Conservation (phyloP, 1,284 basidiomycete species). For the Spongispora temasekensis region DNA sequence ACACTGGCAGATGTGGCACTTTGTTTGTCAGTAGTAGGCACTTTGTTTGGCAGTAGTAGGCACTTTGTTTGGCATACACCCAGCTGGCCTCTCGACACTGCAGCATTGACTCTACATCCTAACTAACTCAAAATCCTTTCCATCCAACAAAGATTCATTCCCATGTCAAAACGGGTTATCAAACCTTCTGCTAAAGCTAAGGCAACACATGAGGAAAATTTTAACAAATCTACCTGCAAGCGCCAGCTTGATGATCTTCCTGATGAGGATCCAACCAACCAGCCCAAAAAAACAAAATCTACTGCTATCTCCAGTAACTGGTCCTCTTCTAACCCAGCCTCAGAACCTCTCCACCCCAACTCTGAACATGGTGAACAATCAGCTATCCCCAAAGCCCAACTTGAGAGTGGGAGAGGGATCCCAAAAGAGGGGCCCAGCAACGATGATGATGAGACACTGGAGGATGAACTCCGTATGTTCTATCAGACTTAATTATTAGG, state of each 20-base stretch:
- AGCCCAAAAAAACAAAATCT: background rate
- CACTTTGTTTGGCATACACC: background rate
- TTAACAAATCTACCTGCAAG: background rate
- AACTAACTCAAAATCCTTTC: background rate
- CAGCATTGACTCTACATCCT: background rate
- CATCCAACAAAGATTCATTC: background rate
- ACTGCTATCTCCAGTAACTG: no score
- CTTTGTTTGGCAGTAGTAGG: no score
- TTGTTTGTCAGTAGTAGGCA: background rate
- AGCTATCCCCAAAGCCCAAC: no score
- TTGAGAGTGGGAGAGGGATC: background rate
- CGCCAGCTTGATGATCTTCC: background rate
- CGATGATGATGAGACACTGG: background rate
- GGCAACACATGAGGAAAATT: background rate
- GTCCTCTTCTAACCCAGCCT: no score
- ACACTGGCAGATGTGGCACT: background rate
- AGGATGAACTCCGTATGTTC: background rate
- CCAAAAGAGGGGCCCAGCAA: background rate
- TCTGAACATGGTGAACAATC: background rate
- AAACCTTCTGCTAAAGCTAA: background rate
- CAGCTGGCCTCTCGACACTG: background rate
- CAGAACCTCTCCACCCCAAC: no score
- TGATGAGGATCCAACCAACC: background rate
- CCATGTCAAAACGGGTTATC: background rate
- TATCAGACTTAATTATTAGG: no score